Base-by-base conservation (phyloP, 2,329 filamentous ascomycete genomes). In the Ramularia endophylla region DNA sequence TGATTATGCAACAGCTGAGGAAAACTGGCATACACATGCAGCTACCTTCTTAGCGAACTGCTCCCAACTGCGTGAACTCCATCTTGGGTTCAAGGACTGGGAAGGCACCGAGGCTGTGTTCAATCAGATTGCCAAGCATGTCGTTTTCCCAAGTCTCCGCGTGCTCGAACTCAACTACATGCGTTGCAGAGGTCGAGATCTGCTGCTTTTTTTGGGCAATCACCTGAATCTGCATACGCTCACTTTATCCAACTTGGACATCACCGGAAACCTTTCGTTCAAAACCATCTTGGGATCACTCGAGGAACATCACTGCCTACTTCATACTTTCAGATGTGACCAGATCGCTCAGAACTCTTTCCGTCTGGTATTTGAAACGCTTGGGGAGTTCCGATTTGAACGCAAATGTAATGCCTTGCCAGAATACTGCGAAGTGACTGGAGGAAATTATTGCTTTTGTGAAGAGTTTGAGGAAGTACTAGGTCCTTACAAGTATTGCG, bases 401-500 rank as follows among this genome's bases (percentile, higher is more conserved):
- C 29, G 13, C 4, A 28, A 39, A 9, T 39, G 30, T 20, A 31
- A n/a, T n/a, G 8, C 9, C 5, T n/a, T n/a, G n/a, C n/a, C n/a
- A n/a, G n/a, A n/a, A n/a, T n/a, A n/a, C n/a, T n/a, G n/a, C n/a
- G n/a, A n/a, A n/a, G n/a, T n/a, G n/a, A n/a, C n/a, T n/a, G n/a
- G n/a, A n/a, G n/a, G n/a, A n/a, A n/a, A n/a, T n/a, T n/a, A n/a
- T n/a, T n/a, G n/a, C n/a, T n/a, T n/a, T n/a, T n/a, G n/a, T n/a
- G n/a, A n/a, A n/a, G 38, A 40, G 9, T 40, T 40, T 29, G 11
- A 20, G 4, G 17, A 13, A 4, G 38, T 37, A 1, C 8, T 13
- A 2, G 16, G 17, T 4, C 40, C 40, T 5, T 31, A 8, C 33
- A 37, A 19, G n/a, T 42, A 42, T 13, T 2, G 12, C 32, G 40